Base-by-base conservation (phyloP, 768 basidiomycete species). In the Suillus lakei region DNA sequence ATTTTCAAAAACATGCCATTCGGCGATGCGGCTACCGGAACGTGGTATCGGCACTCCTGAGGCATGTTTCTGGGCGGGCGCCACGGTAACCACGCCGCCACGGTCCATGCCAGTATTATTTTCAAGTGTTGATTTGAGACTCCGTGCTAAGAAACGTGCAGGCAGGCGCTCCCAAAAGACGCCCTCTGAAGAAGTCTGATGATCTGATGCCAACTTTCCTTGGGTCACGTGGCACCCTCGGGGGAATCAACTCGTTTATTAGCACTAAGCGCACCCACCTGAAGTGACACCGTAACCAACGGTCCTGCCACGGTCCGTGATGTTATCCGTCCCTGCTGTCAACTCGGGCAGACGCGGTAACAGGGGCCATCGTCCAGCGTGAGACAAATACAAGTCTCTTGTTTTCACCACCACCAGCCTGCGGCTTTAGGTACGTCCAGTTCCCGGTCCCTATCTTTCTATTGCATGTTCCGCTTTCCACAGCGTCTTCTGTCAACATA, bases 341-440 rank as follows among this genome's bases (percentile, higher is more conserved):
- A 38, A 2, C 5, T 15, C 32, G 54, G 54, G 2, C 13, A 30
- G 6, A 10, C 15, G 18, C 30, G 30, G 28, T 4, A 53, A 30
- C 51, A 53, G 30, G 13, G 36, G n/a, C n/a, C 55, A 23, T 15
- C 15, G 1, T 26, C 38, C 26, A 39, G 23, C 26, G 56, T 58
- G 56, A 58, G 56, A 58, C 56, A 39, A 54, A 58, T 2, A 59
- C 16, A 18, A 39, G 38, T 59, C 9, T 28, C 18, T 7, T 59
- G 18, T 59, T 59, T 59, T 59, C 53, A 59, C 18, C 58, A 41
- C 32, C 21, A 59, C 41, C 26, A 38, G 23, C 4, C 21, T 26
- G 58, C 58, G 58, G 58, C 58, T 59, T 59, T 59, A 41, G 58
- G 58, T 59, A 41, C 39, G 39, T 59, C 38, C 26, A 59, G 58